Evolutionary conservation across 2,329 filamentous ascomycete species (phyloP), one percentile per base, ranked within the genome.

Genomic region (Colletotrichum tofieldiae): DNA sequence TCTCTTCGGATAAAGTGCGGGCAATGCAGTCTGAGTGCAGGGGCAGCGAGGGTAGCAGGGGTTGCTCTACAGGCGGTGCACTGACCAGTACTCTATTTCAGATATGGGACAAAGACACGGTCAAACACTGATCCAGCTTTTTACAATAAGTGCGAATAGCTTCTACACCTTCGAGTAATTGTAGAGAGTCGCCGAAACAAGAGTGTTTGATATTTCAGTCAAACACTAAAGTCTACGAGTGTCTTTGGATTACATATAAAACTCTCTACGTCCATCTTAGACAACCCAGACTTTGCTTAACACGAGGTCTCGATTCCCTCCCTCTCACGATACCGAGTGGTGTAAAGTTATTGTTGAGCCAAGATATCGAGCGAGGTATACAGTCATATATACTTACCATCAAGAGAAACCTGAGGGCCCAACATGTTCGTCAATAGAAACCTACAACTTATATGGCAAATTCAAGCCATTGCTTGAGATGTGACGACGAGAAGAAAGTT

Each of bases 1-100:
- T 52, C 37, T 43, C 11, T 43, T 55, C 61, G 61, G 61, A 35
- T 54, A 64, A 64, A 64, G 60, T 41, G 45, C 60, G 60, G 60
- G 12, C 45, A 63, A 49, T 32, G 18, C 43, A 23, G 43, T 29
- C 56, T 29, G 18, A 20, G 20, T n/a, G 29, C 26, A 47, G 20
- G 35, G 35, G 35, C 11, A 26, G 47, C 47, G 14, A 26, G 49
- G 49, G 23, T 29, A 3, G 49, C 14, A 16, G 11, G 45, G 14
- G 2, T 20, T 4, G 32, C 11, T 52, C 2, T 14, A 35, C 35
- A 32, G 35, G 32, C n/a, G 23, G 35, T 32, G 61, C 61, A 64
- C 26, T 54, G 61, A 64, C 61, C 61, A 64, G 16, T 54, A 64
- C 35, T 55, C 26, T 64, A 43, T 43, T 63, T 43, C 20, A 8